Base-by-base conservation (phyloP, 306 rosid species). In the Pachyrhizus erosus region DNA sequence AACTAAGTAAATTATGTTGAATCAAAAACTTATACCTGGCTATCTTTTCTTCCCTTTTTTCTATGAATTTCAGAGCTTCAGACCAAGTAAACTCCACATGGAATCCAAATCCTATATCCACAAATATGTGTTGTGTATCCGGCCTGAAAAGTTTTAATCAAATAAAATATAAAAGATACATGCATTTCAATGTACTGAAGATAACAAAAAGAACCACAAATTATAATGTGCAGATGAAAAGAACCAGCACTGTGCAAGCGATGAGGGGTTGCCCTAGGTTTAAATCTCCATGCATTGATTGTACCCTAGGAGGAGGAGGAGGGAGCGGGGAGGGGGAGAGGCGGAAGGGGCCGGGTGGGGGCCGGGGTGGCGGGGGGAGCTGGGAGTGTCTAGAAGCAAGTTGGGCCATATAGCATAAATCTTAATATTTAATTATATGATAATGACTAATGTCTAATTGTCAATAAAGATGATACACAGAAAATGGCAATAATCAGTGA, bases 11-110 rank as follows among this genome's bases (percentile, higher is more conserved):
- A 27, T 26, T 80, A 75, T 23, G 40, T 20, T 17, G 61, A 68
- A 49, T n/a, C 18, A 37, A 82, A 68, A 84, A 39, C 23, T 26
- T 46, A 64, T 86, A 96, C 99, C 92, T 89, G 54, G 85, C 79
- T 70, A 96, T 57, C 86, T 75, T 93, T 82, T 91, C 97, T 83
- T 96, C 97, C 90, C 96, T 88, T 55, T 84, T 89, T 12, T 87
- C 82, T 65, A 93, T 87, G 82, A 29, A 96, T 67, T 86, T 92
- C 67, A 96, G 77, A 84, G 98, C 99, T 87, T 92, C 98, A 15
- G 97, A 78, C 97, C 96, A 96, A 79, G 98, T 89, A 87, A 96
- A 92, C 90, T 96, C 98, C 62, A 92, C 98, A 20, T 96, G 99
- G 86, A 96, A 93, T 86, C 97, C 99, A 48, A 92, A 87, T 65